Conservation (phyloP, 441 rosid species). For the Codiaeum variegatum region DNA sequence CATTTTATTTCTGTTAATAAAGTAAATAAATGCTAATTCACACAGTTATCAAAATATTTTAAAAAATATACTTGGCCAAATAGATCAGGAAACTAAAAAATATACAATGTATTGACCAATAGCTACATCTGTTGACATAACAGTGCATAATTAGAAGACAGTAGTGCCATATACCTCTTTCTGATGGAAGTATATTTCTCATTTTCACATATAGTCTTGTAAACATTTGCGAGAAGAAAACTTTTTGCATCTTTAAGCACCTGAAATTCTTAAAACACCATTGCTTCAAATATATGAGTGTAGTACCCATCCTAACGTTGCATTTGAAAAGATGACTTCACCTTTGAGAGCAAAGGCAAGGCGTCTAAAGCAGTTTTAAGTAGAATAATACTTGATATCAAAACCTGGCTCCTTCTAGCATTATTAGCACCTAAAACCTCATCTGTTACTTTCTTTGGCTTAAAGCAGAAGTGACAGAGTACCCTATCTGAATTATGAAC, state of each 20-base stretch:
- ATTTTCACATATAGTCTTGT: constrained; percentile 76
- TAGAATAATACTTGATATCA: constrained; percentile 89
- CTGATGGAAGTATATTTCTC: constrained; percentile 72
- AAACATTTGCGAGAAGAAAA: constrained; percentile 78
- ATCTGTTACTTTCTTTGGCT: constrained; percentile 76
- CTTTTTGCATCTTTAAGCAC: constrained; percentile 83
- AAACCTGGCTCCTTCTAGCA: constrained; percentile 77
- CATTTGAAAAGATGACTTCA: constrained; percentile 23
- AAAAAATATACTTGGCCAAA: neutral
- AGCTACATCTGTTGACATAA: neutral
- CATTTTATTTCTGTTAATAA: neutral
- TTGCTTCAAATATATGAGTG: constrained; percentile 14
- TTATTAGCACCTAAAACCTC: constrained; percentile 60
- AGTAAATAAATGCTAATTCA: neutral
- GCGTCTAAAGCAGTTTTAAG: constrained; percentile 96
- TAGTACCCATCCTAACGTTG: constrained; percentile 7
- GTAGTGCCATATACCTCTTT: constrained; percentile 51
- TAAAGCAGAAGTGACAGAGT: constrained; percentile 98
- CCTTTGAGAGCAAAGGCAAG: constrained; percentile 84
- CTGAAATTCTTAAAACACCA: constrained; percentile 39
- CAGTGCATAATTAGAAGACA: constrained; percentile 17
- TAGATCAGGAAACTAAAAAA: neutral
- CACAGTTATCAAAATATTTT: neutral
- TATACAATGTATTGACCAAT: neutral
- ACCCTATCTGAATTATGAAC: constrained; percentile 66